Percentiles rank a stretch among this genome's conserved stretches.
These are phyloP conservation scores for Nemania diffusa DNA, from an alignment of 2,329 filamentous ascomycete genomes.

Conservation along the genomic window DNA sequence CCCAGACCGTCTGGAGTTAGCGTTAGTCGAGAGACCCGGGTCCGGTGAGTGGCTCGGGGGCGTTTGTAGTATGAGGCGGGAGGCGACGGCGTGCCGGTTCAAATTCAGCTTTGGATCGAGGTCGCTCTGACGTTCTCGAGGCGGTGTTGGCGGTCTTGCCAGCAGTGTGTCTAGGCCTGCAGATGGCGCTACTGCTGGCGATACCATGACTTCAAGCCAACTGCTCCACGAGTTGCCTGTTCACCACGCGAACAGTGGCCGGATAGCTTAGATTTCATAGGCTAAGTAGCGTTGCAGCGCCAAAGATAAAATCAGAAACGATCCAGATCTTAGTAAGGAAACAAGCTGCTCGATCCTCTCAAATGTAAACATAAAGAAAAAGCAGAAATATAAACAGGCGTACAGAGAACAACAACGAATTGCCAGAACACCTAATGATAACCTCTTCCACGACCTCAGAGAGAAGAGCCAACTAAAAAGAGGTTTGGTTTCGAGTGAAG, in stretches of 20 bases:
- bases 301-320: background rate
- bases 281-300: conserved; percentile 25
- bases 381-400: conserved; percentile 5
- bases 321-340: background rate
- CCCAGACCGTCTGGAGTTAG: conserved; percentile 57
- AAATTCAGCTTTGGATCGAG: conserved; percentile 52
- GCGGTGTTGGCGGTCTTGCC: conserved; percentile 73
- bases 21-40: conserved; percentile 55
- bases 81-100: conserved; percentile 53
- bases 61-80: conserved; percentile 58
- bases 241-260: conserved; percentile 39
- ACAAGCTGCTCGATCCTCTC: background rate
- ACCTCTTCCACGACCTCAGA: background rate
- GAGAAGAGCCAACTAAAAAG: conserved; percentile 2
- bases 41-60: conserved; percentile 62
- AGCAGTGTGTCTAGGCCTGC: conserved; percentile 63
- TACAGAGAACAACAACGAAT: background rate
- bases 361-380: background rate
- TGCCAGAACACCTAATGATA: background rate
- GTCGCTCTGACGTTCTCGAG: conserved; percentile 63
- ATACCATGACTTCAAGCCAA: conserved; percentile 53
- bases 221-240: conserved; percentile 40
- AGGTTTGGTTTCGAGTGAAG: background rate
- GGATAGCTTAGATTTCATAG: conserved; percentile 38
- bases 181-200: conserved; percentile 50